Evolutionary conservation across 805 yeast genomes (phyloP).

Genomic region (Saturnispora hagleri): DNA sequence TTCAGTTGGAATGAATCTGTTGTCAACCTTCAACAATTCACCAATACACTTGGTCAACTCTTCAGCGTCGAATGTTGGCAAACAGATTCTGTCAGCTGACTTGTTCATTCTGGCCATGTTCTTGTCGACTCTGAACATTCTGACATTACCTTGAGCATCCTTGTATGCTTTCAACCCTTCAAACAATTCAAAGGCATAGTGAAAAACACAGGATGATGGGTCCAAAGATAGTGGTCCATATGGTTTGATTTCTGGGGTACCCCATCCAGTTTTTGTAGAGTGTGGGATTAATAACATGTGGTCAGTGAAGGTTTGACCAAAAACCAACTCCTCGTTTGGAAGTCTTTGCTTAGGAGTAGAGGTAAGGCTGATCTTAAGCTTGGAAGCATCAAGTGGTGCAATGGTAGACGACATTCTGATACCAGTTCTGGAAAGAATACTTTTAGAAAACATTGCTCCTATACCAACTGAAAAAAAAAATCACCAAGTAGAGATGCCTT

Average conservation of each 20-base stretch:
- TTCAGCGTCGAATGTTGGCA: constrained; percentile 77
- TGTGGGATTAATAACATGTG: constrained; percentile 88
- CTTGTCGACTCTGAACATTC: constrained; percentile 85
- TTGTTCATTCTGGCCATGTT: constrained; percentile 88
- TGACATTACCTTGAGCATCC: constrained; percentile 51
- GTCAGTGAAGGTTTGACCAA: constrained; percentile 72
- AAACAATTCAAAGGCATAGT: constrained; percentile 89
- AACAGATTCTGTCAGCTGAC: constrained; percentile 80
- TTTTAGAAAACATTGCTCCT: background rate
- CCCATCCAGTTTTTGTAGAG: constrained; percentile 77
- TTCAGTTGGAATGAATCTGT: constrained; percentile 71
- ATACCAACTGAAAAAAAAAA: background rate
- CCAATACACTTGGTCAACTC: constrained; percentile 70
- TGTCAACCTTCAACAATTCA: constrained; percentile 65
- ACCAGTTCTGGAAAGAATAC: background rate
- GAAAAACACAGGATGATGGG: constrained; percentile 87
- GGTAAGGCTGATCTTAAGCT: constrained; percentile 39
- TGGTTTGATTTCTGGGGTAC: constrained; percentile 77
- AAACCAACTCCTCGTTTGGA: constrained; percentile 55
- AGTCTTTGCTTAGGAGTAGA: constrained; percentile 43
- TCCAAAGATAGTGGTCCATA: constrained; percentile 69
- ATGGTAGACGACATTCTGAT: constrained; percentile 10
- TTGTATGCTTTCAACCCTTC: constrained; percentile 94
- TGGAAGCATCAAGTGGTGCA: constrained; percentile 43
- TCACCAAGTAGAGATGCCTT: background rate